phyloP scores from a whole-genome alignment of 2,329 filamentous ascomycete genomes.

The Aspergillus bombycis region DNA sequence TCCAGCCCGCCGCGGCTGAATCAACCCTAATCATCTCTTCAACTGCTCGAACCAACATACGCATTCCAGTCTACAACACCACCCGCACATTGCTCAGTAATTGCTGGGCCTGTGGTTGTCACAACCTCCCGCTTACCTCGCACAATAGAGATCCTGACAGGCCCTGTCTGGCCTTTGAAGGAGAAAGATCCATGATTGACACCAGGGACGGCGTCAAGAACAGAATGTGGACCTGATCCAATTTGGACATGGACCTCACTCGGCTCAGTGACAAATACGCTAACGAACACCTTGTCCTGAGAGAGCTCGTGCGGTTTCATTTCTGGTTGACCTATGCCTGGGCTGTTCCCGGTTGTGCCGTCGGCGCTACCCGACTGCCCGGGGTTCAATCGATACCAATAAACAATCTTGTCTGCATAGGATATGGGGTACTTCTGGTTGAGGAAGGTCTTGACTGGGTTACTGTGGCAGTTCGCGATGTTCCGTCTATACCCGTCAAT shows the following conservation, averaged over 20 bases:
- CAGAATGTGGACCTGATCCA: constrained; percentile 25
- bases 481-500: constrained; percentile 38
- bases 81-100: constrained; percentile 30
- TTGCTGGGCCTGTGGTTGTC: constrained; percentile 31
- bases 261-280: constrained; percentile 28
- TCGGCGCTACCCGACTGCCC: constrained; percentile 29
- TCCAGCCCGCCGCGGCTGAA: neutral
- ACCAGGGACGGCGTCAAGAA: constrained; percentile 27
- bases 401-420: constrained; percentile 34
- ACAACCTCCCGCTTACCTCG: constrained; percentile 27
- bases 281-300: constrained; percentile 38
- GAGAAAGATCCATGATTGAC: constrained; percentile 38
- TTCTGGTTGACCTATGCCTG: constrained; percentile 29
- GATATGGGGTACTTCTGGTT: constrained; percentile 17
- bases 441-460: constrained; percentile 35
- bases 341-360: constrained; percentile 41
- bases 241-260: constrained; percentile 35
- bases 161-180: constrained; percentile 34
- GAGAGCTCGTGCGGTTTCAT: constrained; percentile 31
- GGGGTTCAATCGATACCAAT: constrained; percentile 41
- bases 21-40: too few relatives aligned
- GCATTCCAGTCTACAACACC: constrained; percentile 41
- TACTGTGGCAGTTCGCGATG: constrained; percentile 5
- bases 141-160: constrained; percentile 31
- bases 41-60: constrained; percentile 35